Evolutionary conservation across 225 moss, liverwort and hornwort species (phyloP), one percentile per base, ranked within the genome.

Genomic region (Pseudisothecium myosuroides): DNA sequence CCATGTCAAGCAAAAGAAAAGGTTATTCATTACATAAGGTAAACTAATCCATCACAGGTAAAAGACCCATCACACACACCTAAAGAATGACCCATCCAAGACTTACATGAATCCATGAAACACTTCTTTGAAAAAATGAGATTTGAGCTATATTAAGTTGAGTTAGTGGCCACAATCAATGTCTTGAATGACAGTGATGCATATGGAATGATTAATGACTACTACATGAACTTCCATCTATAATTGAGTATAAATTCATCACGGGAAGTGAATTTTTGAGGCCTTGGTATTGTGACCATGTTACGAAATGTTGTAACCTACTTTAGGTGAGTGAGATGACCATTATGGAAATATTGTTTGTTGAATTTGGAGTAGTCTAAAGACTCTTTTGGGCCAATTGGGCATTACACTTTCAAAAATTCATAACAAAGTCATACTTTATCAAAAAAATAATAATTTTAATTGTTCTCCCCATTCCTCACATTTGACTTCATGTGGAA

Each of bases 11-110:
- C 3, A 1, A 37, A 66, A 36, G 3, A 11, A 7, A 68, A 68
- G 7, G 8, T 14, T 14, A 12, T 0, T 1, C 21, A 23, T 20
- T 6, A 36, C 0, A 6, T 68, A 7, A 23, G 13, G 11, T 24
- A 68, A 39, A 13, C 10, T 0, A 7, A 5, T 0, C 23, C 7
- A 23, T 14, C 11, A 6, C 10, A 45, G 45, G 45, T n/a, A n/a
- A n/a, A n/a, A n/a, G n/a, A n/a, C n/a, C n/a, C n/a, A n/a, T n/a
- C n/a, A n/a, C n/a, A n/a, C n/a, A n/a, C 2, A 17, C 32, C 20
- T 66, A 20, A 32, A 20, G 20, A 66, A 36, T 66, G 19, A 11
- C 5, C 11, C 19, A 21, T 21, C 2, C 4, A 67, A 22, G 22
- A 37, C 4, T 67, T n/a, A 6, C 6, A 67, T n/a, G 11, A 67